Base-by-base conservation (phyloP, 73 alveolate genomes). In the Breviolum minutum region DNA sequence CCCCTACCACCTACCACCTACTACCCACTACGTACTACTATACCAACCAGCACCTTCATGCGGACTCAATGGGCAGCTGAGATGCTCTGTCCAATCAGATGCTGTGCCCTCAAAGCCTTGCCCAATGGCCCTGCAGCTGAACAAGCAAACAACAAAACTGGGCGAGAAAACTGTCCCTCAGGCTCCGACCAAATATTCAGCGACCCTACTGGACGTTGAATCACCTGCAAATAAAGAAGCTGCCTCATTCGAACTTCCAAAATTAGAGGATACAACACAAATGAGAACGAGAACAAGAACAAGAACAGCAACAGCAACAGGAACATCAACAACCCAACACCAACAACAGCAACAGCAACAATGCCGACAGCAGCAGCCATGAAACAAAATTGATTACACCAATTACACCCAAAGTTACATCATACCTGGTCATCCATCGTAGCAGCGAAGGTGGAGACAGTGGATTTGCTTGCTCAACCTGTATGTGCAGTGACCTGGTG, bases 101-200 rank as follows among this genome's bases (percentile, higher is more conserved):
- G 96, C 96, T 48, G 87, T 70, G 61, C 96, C 96, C 30, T 90
- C 96, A 90, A 90, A 90, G 87, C 96, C 96, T 87, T 90, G 96
- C 76, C 96, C 96, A 40, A 90, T 90, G 26, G 96, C 96, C 97
- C 88, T 90, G 76, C 17, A 68, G 24, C 24, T 68, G 24, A 68
- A 68, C 24, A 68, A 22, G 77, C 77, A 22, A 2, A 66, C 24
- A 17, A 68, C n/a, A 6, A 68, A 68, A 22, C 17, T 17, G 77
- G 77, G 6, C 77, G 24, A 17, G 77, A 14, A 40, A 40, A 3
- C 3, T 40, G 54, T 0, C 24, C 3, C 95, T 32, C 22, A 13
- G 96, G 77, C 62, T 70, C 74, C 27, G 87, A 40, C 96, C 96
- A 90, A 30, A 90, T 90, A 62, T 69, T 90, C 96, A 90, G 87